Evolutionary conservation across 2,329 filamentous ascomycete species (phyloP).

Genomic region (Pezicula neosporulosa): DNA sequence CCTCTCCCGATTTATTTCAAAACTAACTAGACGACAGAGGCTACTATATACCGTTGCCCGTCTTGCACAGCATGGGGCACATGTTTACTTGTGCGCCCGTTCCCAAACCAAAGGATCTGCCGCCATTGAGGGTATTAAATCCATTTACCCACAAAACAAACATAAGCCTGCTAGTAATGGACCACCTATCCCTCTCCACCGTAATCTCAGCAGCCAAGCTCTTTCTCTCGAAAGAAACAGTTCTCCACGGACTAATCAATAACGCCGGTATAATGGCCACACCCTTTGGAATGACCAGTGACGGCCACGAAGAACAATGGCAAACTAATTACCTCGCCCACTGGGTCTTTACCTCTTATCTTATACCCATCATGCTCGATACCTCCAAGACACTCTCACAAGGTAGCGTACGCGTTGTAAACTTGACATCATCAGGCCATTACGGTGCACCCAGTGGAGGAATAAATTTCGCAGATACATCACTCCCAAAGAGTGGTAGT

Average conservation of each 20-base stretch:
- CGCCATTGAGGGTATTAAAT: conserved; percentile 16
- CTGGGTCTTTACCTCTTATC: conserved; percentile 18
- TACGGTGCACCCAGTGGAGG: conserved; percentile 13
- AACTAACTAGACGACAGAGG: conserved; percentile 25
- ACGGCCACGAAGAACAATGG: conserved; percentile 34
- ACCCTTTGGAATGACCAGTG: conserved; percentile 27
- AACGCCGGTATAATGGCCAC: conserved; percentile 37
- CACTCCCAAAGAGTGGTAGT: conserved; percentile 28
- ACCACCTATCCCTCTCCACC: conserved; percentile 31
- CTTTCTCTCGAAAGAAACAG: conserved; percentile 13
- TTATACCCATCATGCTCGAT: conserved; percentile 17
- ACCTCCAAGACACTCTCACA: conserved; percentile 13
- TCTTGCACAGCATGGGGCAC: conserved; percentile 18
- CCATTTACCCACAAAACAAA: conserved; percentile 10
- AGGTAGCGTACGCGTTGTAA: conserved; percentile 20
- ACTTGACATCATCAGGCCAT: conserved; percentile 18
- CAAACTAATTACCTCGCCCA: conserved; percentile 29
- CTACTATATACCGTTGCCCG: conserved; percentile 42
- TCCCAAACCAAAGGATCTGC: conserved; percentile 12
- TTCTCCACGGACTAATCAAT: conserved; percentile 38
- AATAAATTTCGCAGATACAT: conserved; percentile 16
- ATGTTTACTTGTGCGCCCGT: conserved; percentile 20
- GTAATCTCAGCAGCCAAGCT: conserved; percentile 26
- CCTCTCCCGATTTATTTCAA: not conserved
- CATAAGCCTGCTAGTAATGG: conserved; percentile 29